phyloP scores from a whole-genome alignment of 2,329 filamentous ascomycete species.

The Colletotrichum sublineola region DNA sequence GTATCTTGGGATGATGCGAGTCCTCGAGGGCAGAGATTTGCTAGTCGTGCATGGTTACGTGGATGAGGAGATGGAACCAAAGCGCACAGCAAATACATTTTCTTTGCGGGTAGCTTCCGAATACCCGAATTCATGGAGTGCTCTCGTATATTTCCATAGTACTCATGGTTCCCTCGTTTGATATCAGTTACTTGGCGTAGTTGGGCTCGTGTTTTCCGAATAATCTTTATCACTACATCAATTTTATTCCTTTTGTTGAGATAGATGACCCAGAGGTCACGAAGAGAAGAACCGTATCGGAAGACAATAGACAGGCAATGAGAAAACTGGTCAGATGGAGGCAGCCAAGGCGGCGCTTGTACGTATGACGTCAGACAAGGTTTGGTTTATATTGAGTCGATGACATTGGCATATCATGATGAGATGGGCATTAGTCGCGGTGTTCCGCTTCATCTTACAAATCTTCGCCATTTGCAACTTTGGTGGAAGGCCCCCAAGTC shows the following conservation, averaged over 20 bases:
- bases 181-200: background rate
- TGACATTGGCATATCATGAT: background rate
- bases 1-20: background rate
- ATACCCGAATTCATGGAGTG: background rate
- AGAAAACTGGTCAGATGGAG: background rate
- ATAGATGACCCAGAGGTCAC: background rate
- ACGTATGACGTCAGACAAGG: background rate
- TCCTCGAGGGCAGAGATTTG: background rate
- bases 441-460: background rate
- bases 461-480: background rate
- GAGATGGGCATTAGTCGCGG: conserved; percentile 20
- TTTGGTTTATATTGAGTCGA: background rate
- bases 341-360: background rate
- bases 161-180: background rate
- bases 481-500: background rate
- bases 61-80: background rate
- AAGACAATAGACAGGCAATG: background rate
- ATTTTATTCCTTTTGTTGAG: too few relatives aligned
- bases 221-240: too few relatives aligned
- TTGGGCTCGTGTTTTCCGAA: background rate
- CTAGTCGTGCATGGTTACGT: background rate
- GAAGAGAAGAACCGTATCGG: background rate
- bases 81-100: background rate
- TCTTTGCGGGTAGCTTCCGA: background rate
- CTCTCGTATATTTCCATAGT: too few relatives aligned